These are phyloP conservation scores for Mortierella sp. DNA, from an alignment of 371 early-diverging fungal genomes.

Conservation along the genomic window DNA sequence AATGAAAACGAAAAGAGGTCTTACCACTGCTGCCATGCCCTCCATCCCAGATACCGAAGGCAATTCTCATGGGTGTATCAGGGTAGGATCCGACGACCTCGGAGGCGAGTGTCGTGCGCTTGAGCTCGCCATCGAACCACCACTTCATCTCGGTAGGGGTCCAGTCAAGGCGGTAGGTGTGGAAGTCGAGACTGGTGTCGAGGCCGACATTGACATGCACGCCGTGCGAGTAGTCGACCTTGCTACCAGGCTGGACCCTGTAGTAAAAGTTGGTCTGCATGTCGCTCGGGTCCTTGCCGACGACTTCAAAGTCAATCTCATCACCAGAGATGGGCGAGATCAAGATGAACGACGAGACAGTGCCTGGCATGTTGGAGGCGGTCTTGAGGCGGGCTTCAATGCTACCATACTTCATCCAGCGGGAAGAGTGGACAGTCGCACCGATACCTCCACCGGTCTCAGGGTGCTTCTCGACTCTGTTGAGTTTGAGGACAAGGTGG, in stretches of 20 bases:
- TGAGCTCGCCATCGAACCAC: constrained; percentile 64
- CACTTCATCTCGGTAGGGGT: constrained; percentile 67
- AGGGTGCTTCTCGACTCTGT: constrained; percentile 53
- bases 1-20: constrained; percentile 3
- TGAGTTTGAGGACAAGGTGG: constrained; percentile 60
- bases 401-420: constrained; percentile 65
- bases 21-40: constrained; percentile 70
- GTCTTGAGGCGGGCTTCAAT: constrained; percentile 70
- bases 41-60: constrained; percentile 80
- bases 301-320: constrained; percentile 83
- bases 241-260: constrained; percentile 63
- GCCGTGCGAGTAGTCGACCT: constrained; percentile 53
- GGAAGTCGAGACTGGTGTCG: constrained; percentile 53
- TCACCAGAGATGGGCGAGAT: constrained; percentile 63
- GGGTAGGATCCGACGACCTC: constrained; percentile 56
- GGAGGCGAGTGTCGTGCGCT: constrained; percentile 56
- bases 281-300: constrained; percentile 63
- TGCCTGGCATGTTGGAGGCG: constrained; percentile 64
- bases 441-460: constrained; percentile 67
- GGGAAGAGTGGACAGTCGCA: constrained; percentile 63
- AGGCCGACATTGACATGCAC: constrained; percentile 18
- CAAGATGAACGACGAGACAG: constrained; percentile 78
- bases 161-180: constrained; percentile 67
- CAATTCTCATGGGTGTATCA: constrained; percentile 66
- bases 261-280: constrained; percentile 80